These are phyloP conservation scores for Botrytis paeoniae DNA, from an alignment of 2,329 filamentous ascomycete genomes.

Conservation along the genomic window DNA sequence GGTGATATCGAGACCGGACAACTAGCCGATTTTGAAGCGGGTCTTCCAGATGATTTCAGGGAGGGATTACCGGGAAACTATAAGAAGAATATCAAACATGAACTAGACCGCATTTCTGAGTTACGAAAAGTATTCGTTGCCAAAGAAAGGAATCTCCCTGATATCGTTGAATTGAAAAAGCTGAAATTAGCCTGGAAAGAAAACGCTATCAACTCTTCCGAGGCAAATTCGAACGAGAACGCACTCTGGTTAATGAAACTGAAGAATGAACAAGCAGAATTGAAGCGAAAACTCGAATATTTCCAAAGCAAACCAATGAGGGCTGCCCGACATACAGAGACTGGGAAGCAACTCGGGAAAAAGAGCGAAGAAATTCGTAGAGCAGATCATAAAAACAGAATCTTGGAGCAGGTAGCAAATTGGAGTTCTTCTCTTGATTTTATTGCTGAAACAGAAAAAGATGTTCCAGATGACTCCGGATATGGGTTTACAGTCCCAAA, in stretches of 20 bases:
- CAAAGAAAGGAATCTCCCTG: rapidly evolving
- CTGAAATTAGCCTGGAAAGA: background rate
- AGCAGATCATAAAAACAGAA: background rate
- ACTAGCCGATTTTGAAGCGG: background rate
- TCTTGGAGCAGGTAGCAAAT: background rate
- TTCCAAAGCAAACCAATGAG: background rate
- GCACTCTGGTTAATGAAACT: no score
- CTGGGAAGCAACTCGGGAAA: no score
- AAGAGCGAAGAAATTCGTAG: rapidly evolving
- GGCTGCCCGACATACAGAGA: no score
- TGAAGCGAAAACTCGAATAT: rapidly evolving
- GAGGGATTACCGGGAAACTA: rapidly evolving
- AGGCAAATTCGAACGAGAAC: background rate
- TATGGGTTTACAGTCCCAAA: background rate
- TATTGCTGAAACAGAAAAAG: rapidly evolving
- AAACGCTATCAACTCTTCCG: background rate
- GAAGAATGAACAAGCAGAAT: rapidly evolving
- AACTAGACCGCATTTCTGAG: background rate
- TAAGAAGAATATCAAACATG: rapidly evolving
- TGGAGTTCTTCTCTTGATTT: background rate
- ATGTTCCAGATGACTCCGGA: background rate
- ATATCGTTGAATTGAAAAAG: rapidly evolving
- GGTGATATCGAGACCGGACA: background rate
- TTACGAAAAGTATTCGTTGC: background rate
- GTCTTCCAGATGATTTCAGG: rapidly evolving